Evolutionary conservation across 1,284 basidiomycete species (phyloP), one percentile per base, ranked within the genome.

Genomic region (Exobasidium rhododendri): DNA sequence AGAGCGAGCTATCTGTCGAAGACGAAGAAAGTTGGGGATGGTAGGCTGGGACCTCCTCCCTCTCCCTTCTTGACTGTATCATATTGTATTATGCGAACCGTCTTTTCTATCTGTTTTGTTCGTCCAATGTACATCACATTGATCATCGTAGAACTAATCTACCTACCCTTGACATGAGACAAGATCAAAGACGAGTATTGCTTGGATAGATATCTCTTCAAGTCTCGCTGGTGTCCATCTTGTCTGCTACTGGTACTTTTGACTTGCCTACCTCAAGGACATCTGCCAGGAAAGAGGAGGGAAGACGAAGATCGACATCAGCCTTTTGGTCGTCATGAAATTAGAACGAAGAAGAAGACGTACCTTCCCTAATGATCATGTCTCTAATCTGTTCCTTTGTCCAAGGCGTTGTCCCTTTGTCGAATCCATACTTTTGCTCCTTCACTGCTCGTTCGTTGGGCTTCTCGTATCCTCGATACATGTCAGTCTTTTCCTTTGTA

Each of bases 391-490:
- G 52, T 55, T 80, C 71, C 65, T 75, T 77, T 1, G 78, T 78
- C 30, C 61, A 77, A 2, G 82, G 89, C 86, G 81, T 90, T 88
- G 83, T 96, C 92, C 73, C 96, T 85, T 67, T 96, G 82, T 62
- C 61, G 62, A 69, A 87, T 83, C 66, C 66, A 53, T 79, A 79
- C 58, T 59, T 64, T 54, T 71, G 69, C 67, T 79, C 77, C 68
- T 79, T 79, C 24, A 63, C 53, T 3, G 69, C 78, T 10, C 78
- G 60, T 58, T 78, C 70, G 58, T 78, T 78, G 13, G 77, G 77
- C 40, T 65, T 77, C 7, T 66, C 67, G 65, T 75, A 76, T 61
- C 78, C 77, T 44, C 78, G 61, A 46, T 76, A 59, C 52, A 72
- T 71, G 54, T 79, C 72, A 0, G 78, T 77, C 52, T 65, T 64